Percentiles rank a stretch among this genome's conserved stretches.
phyloP scores from a whole-genome alignment of 164 flowering plant genomes.

The Piper betle region DNA sequence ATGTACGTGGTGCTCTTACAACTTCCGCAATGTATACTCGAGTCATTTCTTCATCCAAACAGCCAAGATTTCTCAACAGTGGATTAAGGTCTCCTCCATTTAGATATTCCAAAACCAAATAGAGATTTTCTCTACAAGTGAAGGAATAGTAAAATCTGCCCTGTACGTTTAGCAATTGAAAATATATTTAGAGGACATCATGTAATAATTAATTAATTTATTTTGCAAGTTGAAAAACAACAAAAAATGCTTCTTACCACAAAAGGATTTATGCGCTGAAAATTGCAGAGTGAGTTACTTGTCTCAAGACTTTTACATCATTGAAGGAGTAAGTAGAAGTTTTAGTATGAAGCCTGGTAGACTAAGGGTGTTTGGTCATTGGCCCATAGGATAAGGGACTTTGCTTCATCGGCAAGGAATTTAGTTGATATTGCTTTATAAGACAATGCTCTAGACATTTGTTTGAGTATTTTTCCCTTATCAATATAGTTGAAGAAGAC shows the following conservation, averaged over 20 bases:
- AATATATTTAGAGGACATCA: neutral
- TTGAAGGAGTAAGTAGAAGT: too few relatives aligned
- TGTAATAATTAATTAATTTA: too few relatives aligned
- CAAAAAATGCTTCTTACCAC: constrained; percentile 64
- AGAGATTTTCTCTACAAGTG: constrained; percentile 97
- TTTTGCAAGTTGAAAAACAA: neutral
- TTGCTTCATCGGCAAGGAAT: too few relatives aligned
- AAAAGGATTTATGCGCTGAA: constrained; percentile 89
- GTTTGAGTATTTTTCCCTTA: too few relatives aligned
- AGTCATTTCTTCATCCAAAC: constrained; percentile 91
- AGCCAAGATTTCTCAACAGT: constrained; percentile 72
- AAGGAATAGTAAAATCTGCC: constrained; percentile 98
- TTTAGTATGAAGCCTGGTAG: too few relatives aligned
- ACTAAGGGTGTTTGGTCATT: too few relatives aligned
- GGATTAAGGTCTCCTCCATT: constrained; percentile 99
- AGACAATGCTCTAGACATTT: too few relatives aligned
- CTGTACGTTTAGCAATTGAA: constrained; percentile 39
- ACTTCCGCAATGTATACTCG: constrained; percentile 94
- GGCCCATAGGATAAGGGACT: too few relatives aligned
- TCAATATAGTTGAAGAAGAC: too few relatives aligned
- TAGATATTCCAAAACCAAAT: constrained; percentile 93
- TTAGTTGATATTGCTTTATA: too few relatives aligned
- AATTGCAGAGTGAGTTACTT: constrained; percentile 88
- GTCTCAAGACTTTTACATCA: constrained; percentile 96
- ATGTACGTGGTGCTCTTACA: constrained; percentile 35